Evolutionary conservation across 495 filamentous ascomycete genomes (phyloP), one percentile per base, ranked within the genome.

Genomic region (Aspergillus heteromorphus): DNA sequence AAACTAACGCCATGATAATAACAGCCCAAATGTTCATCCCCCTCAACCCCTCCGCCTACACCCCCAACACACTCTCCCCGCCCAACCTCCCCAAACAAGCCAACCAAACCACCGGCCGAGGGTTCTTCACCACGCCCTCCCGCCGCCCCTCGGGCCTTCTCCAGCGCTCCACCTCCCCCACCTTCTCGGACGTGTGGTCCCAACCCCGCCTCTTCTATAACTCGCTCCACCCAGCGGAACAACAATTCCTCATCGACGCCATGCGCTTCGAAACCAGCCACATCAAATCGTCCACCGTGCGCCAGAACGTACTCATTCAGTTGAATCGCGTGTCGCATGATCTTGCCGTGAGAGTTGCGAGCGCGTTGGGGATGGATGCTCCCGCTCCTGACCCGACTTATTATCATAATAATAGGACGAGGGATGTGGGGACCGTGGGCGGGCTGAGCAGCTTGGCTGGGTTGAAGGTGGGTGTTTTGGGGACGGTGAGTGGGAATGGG

Each of bases 201-300:
- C 88, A 92, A 62, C 80, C 86, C 0, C 81, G 88, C 2, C 76
- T 91, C 7, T 87, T 91, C 71, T 90, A 79, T 78, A 89, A 90
- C 79, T 89, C 86, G 0, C 79, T 92, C 41, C 65, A 79, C 6
- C 74, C 80, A 7, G 79, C 80, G 0, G 88, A 91, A 61, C 80
- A 90, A 64, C 88, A 92, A 63, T 86, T 89, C 67, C 64, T 89
- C 53, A 77, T 92, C 68, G 86, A 92, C 69, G 87, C 86, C 1
- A 82, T 89, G 53, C 85, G 88, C 23, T 92, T 91, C 68, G 87
- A 92, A 66, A 71, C 76, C 6, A 77, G 80, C 7, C 79, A 87
- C 36, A 56, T 90, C 40, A 66, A 75, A 51, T 85, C 79, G 45
- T 42, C 59, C 1, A 58, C 72, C 20, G 85, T 91, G 14, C 61